A percentile compares a stretch with the other conserved stretches of the same genome.
These are phyloP conservation scores for Hericium coralloides DNA, from an alignment of 768 basidiomycete species.

Conservation along the genomic window DNA sequence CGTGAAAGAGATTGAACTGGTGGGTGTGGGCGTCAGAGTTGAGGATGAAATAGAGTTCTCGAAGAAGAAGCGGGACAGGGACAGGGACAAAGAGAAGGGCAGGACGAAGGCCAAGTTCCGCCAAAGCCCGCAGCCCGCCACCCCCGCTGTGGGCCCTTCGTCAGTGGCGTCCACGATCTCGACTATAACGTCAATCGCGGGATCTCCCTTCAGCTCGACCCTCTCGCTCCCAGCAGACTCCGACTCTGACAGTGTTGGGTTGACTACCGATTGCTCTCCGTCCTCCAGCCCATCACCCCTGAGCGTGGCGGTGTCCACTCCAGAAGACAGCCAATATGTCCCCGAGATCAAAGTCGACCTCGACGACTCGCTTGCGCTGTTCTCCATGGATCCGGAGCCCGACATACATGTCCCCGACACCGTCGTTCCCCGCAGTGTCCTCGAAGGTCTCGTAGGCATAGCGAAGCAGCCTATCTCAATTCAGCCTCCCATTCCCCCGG, in stretches of 20 bases:
- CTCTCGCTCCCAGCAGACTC: not conserved
- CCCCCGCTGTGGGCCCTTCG: not conserved
- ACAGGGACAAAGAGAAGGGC: conserved; percentile 1
- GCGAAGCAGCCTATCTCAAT: not conserved
- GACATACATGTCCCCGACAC: not conserved
- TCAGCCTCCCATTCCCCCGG: not conserved
- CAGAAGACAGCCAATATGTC: not conserved
- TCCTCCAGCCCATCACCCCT: not conserved
- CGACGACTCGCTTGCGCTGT: conserved; percentile 27
- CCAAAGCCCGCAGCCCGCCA: not conserved
- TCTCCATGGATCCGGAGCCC: conserved; percentile 40
- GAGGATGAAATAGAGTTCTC: conserved; percentile 29
- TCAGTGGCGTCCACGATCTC: not conserved
- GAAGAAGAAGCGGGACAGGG: conserved; percentile 23
- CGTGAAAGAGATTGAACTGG: conserved; percentile 80
- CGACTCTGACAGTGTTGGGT: not conserved
- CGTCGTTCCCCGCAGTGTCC: conserved; percentile 22
- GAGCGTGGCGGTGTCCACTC: not conserved
- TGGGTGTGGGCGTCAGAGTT: conserved; percentile 31
- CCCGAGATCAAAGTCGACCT: conserved; percentile 9
- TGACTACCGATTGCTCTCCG: not conserved
- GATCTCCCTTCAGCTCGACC: not conserved
- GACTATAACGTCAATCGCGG: not conserved
- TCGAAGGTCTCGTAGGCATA: not conserved
- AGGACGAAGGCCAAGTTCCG: not conserved